Evolutionary conservation across 306 rosid species (phyloP), one percentile per base, ranked within the genome.

Genomic region (Herpetospermum pedunculosum): DNA sequence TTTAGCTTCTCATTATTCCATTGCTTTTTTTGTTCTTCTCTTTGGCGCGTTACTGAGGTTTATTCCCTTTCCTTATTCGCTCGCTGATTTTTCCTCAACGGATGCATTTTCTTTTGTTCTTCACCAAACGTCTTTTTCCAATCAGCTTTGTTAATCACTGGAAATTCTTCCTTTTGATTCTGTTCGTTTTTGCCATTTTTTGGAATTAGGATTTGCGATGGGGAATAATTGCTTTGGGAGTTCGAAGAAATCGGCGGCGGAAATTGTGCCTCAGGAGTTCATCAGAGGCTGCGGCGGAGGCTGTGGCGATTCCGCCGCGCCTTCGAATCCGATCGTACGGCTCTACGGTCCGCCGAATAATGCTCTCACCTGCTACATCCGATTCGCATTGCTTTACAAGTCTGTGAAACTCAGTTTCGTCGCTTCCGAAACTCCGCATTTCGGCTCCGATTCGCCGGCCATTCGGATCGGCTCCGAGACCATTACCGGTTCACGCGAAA

Each of bases 181-280:
- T 43, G 48, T 43, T 58, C 4, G 23, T 18, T 21, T 9, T 41
- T 44, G 15, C 65, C 64, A 5, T 40, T n/a, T 28, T n/a, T 16
- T 0, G 44, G 32, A 37, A 35, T 14, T 43, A 43, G 48, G 48
- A 43, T 41, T 38, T 54, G 62, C 30, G 5, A 92, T 89, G 97
- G 96, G 97, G 29, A 92, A 86, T 79, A 92, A 86, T 80, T 92
- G 97, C 78, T 8, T 47, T 2, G 21, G 28, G 13, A 84, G 77
- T 75, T 67, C 87, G 70, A 84, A 82, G 65, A 89, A 86, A 79
- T 77, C 85, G 26, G 76, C 93, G 83, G 90, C 96, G 10, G 97
- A 92, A 89, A 83, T 88, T 73, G 90, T 85, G 6, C 92, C 96
- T 8, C 96, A 81, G 21, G 92, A 89, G 58, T 79, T 78, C 58